These are phyloP conservation scores for Pisolithus sp. DNA, from an alignment of 768 basidiomycete species.

Conservation along the genomic window DNA sequence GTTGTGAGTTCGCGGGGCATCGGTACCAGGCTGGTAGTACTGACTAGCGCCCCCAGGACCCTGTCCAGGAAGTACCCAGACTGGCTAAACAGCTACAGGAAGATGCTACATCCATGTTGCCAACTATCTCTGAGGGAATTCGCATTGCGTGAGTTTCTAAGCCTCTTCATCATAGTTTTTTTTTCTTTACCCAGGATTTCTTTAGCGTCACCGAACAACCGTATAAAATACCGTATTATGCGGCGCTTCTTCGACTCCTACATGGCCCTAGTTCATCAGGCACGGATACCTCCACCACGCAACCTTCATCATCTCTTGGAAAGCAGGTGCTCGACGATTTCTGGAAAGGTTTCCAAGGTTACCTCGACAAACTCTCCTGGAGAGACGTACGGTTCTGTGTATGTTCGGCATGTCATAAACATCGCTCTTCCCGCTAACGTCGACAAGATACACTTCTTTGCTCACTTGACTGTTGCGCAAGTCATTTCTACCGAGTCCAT, in stretches of 20 bases:
- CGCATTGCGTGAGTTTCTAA: conserved; percentile 49
- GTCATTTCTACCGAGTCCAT: conserved; percentile 75
- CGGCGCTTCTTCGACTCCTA: conserved; percentile 68
- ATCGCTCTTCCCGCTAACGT: conserved; percentile 3
- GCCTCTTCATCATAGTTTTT: background rate
- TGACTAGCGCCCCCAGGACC: conserved; percentile 42
- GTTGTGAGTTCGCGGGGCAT: conserved; percentile 50
- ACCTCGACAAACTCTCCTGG: conserved; percentile 87
- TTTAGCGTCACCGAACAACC: conserved; percentile 84
- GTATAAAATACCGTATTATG: conserved; percentile 88
- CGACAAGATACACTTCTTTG: conserved; percentile 84
- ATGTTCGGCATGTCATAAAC: conserved; percentile 24
- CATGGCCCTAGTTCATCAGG: conserved; percentile 40
- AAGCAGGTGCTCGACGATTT: conserved; percentile 79
- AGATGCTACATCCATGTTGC: conserved; percentile 49
- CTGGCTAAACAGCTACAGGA: conserved; percentile 63
- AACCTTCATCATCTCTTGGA: conserved; percentile 43
- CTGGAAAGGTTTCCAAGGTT: conserved; percentile 85
- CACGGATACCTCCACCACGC: conserved; percentile 27
- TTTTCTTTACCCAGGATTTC: conserved; percentile 5
- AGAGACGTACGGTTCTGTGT: conserved; percentile 84
- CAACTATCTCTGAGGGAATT: conserved; percentile 66
- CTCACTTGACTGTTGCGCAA: conserved; percentile 72
- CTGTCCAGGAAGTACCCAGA: conserved; percentile 59
- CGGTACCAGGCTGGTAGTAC: conserved; percentile 3